Conservation (phyloP, 2,329 filamentous ascomycete species). For the Paracamarosporium sp. region DNA sequence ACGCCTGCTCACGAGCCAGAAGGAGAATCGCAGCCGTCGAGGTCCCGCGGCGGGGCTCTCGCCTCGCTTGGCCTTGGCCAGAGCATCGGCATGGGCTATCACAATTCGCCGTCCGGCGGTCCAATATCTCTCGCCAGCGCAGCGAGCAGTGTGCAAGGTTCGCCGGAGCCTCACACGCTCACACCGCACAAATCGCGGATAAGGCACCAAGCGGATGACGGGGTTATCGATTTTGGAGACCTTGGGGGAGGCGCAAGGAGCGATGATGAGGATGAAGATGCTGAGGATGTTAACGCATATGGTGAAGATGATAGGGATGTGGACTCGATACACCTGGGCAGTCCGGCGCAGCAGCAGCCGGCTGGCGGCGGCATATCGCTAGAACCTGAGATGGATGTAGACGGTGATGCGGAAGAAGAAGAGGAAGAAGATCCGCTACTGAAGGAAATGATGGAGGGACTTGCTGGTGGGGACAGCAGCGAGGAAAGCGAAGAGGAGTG, state of each 20-base stretch:
- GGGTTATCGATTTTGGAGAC: conserved; percentile 46
- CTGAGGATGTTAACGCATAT: conserved; percentile 35
- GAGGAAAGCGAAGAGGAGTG: conserved; percentile 56
- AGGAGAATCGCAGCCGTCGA: conserved; percentile 20
- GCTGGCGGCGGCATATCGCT: conserved; percentile 9
- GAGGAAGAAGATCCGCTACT: conserved; percentile 51
- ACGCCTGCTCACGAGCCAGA: too few species aligned
- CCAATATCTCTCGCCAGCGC: conserved; percentile 54
- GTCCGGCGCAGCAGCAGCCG: conserved; percentile 27
- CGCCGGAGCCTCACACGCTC: conserved; percentile 28
- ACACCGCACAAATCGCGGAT: conserved; percentile 19
- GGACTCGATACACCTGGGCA: conserved; percentile 40
- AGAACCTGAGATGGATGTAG: conserved; percentile 12
- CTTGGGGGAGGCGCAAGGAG: conserved; percentile 33
- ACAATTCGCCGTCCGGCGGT: conserved; percentile 40
- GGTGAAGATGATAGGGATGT: conserved; percentile 38
- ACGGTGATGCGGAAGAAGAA: conserved; percentile 26
- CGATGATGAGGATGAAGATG: conserved; percentile 35
- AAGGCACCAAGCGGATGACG: conserved; percentile 33
- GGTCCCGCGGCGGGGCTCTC: conserved; percentile 25
- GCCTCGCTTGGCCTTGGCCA: conserved; percentile 34
- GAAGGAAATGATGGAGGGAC: conserved; percentile 52
- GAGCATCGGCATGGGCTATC: conserved; percentile 31
- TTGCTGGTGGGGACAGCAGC: conserved; percentile 45
- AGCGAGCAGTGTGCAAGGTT: conserved; percentile 44